These are phyloP conservation scores for Phenoliferia sp. DNA, from an alignment of 1,284 basidiomycete genomes.

Conservation along the genomic window DNA sequence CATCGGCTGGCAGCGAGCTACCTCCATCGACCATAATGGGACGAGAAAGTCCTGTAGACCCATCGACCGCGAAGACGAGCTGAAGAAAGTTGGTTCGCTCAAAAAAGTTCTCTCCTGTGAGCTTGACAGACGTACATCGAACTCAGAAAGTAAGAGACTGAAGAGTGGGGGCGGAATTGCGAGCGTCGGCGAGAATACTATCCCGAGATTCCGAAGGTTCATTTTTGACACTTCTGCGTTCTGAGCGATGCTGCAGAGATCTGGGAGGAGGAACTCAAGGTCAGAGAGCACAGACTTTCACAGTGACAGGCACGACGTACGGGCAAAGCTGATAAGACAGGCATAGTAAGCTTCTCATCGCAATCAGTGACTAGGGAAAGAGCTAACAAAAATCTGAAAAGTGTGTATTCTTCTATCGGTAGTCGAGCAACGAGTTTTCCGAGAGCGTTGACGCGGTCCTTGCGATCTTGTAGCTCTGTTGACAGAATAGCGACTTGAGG, in stretches of 20 bases:
- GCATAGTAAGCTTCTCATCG: too few relatives aligned
- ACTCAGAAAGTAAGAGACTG: constrained; percentile 84
- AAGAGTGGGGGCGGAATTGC: constrained; percentile 93
- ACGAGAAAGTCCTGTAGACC: constrained; percentile 28
- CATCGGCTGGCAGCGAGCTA: too few relatives aligned
- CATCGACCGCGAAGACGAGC: constrained; percentile 38
- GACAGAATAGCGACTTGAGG: too few relatives aligned
- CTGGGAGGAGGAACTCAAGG: constrained; percentile 39
- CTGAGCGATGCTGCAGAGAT: constrained; percentile 90
- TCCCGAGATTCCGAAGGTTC: constrained; percentile 97
- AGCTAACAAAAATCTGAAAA: constrained; percentile 64
- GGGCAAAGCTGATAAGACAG: not conserved
- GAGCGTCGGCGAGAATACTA: constrained; percentile 92
- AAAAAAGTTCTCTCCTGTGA: constrained; percentile 54
- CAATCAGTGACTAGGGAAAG: too few relatives aligned
- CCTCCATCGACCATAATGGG: constrained; percentile 23
- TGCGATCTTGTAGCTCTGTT: constrained; percentile 74
- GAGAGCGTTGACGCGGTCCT: constrained; percentile 81
- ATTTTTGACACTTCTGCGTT: constrained; percentile 92
- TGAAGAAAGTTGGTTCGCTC: not conserved
- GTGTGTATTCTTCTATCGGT: constrained; percentile 86
- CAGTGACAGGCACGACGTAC: too few relatives aligned
- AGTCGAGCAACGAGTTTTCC: constrained; percentile 78
- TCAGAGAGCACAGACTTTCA: not conserved
- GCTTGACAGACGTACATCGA: constrained; percentile 70